These are phyloP conservation scores for Stachybotrys echinatus DNA, from an alignment of 2,329 filamentous ascomycete genomes.

Conservation along the genomic window DNA sequence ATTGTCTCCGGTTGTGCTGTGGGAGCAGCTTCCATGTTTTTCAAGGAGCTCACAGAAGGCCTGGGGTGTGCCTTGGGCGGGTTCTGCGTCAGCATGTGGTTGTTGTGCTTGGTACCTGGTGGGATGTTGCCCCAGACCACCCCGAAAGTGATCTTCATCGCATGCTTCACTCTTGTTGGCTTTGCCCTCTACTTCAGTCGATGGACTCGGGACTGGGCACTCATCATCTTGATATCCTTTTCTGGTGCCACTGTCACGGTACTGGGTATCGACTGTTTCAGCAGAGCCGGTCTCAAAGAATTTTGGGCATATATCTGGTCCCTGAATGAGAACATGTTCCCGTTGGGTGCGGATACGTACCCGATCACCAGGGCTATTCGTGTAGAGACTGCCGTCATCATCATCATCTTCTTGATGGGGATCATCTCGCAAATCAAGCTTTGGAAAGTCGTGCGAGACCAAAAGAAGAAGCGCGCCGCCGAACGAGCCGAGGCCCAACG, in stretches of 20 bases:
- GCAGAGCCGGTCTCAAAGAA: conserved; percentile 84
- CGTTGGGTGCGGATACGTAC: conserved; percentile 69
- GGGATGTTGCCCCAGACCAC: conserved; percentile 61
- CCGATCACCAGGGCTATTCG: conserved; percentile 81
- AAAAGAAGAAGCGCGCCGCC: conserved; percentile 47
- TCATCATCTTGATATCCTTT: conserved; percentile 75
- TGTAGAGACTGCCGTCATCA: conserved; percentile 73
- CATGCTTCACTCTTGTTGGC: conserved; percentile 59
- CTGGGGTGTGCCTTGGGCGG: conserved; percentile 85
- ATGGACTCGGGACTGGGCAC: conserved; percentile 69
- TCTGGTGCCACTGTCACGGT: conserved; percentile 73
- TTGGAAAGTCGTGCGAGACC: conserved; percentile 73
- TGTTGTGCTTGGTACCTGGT: conserved; percentile 70
- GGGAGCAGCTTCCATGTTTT: conserved; percentile 69
- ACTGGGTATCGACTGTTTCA: conserved; percentile 87
- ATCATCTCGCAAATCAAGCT: conserved; percentile 80
- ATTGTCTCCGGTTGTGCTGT: conserved; percentile 68
- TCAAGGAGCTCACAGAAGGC: conserved; percentile 74
- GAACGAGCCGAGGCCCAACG: conserved; percentile 44
- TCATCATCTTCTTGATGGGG: conserved; percentile 70
- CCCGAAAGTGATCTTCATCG: conserved; percentile 70
- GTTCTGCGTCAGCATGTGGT: conserved; percentile 86
- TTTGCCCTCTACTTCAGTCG: conserved; percentile 76
- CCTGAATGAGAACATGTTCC: conserved; percentile 76
- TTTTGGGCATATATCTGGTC: conserved; percentile 93